Conservation (phyloP, 257 asterid species). For the Solanum bulbocastanum region DNA sequence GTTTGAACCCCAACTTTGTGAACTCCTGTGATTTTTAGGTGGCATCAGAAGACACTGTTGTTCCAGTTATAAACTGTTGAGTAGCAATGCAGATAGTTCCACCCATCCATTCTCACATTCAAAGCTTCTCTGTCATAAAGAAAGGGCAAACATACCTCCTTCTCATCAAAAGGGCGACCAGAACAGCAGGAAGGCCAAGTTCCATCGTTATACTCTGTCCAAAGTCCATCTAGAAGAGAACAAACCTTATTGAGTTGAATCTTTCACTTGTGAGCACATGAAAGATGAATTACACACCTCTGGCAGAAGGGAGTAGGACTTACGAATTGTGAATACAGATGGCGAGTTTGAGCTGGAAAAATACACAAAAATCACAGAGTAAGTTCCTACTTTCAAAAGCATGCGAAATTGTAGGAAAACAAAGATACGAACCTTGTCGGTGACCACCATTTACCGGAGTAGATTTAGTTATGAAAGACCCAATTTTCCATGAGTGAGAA, state of each 20-base stretch:
- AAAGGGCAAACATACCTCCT: slow-evolving; percentile 34
- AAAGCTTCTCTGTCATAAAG: not conserved
- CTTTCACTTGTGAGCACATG: not conserved
- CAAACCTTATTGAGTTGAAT: slow-evolving; percentile 1
- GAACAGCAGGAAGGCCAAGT: slow-evolving; percentile 89
- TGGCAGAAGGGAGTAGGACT: slow-evolving; percentile 13
- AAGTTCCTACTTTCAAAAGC: not conserved
- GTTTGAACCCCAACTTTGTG: not conserved
- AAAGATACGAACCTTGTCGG: not conserved
- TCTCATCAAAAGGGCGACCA: slow-evolving; percentile 49
- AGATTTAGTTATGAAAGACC: not conserved
- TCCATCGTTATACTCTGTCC: slow-evolving; percentile 91
- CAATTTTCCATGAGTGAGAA: not conserved
- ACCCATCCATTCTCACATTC: not conserved
- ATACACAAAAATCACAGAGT: slow-evolving; percentile 6
- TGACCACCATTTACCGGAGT: not conserved
- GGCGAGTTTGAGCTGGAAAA: slow-evolving; percentile 59
- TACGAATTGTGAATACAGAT: slow-evolving; percentile 73
- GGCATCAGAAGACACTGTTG: not conserved
- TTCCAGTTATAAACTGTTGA: not conserved
- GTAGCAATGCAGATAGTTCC: not conserved
- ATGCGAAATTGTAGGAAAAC: not conserved
- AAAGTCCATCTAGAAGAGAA: slow-evolving; percentile 65
- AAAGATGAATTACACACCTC: not conserved
- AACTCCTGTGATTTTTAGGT: not conserved